Conservation (phyloP, 805 yeast genomes). For the Ogataea neopini region DNA sequence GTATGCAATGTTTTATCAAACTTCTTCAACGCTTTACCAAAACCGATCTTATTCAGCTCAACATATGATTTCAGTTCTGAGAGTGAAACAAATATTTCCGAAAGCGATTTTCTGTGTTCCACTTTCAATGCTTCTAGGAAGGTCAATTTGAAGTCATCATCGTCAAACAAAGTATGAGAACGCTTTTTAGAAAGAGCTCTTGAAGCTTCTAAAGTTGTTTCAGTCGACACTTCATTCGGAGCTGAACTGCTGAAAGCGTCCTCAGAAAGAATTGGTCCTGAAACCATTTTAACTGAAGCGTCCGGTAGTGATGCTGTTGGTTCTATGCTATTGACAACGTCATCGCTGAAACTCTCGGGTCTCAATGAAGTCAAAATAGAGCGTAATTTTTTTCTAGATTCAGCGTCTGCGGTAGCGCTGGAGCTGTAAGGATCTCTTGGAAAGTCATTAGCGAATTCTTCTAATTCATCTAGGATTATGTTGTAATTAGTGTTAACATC, state of each 20-base stretch:
- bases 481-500: constrained; percentile 54
- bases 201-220: constrained; percentile 19
- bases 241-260: constrained; percentile 24
- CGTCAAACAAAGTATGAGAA: constrained; percentile 38
- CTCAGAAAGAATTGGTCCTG: constrained; percentile 16
- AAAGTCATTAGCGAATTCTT: constrained; percentile 52
- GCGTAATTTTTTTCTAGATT: constrained; percentile 18
- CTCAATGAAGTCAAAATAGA: constrained; percentile 16
- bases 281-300: not conserved
- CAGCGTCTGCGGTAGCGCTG: constrained; percentile 12
- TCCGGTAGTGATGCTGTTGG: too few relatives aligned
- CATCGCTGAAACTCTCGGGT: constrained; percentile 15
- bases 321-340: not conserved
- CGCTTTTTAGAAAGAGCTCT: constrained; percentile 24
- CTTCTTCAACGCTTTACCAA: constrained; percentile 86
- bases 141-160: constrained; percentile 38
- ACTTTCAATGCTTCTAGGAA: constrained; percentile 54
- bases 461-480: constrained; percentile 60
- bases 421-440: constrained; percentile 17
- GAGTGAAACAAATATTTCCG: constrained; percentile 67
- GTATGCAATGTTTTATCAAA: constrained; percentile 82
- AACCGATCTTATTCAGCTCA: constrained; percentile 86
- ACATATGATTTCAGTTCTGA: constrained; percentile 82
- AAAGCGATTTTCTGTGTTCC: constrained; percentile 65
- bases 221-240: constrained; percentile 2